phyloP scores from a whole-genome alignment of 352 stramenopile genomes.

The Phytophthora lateralis region DNA sequence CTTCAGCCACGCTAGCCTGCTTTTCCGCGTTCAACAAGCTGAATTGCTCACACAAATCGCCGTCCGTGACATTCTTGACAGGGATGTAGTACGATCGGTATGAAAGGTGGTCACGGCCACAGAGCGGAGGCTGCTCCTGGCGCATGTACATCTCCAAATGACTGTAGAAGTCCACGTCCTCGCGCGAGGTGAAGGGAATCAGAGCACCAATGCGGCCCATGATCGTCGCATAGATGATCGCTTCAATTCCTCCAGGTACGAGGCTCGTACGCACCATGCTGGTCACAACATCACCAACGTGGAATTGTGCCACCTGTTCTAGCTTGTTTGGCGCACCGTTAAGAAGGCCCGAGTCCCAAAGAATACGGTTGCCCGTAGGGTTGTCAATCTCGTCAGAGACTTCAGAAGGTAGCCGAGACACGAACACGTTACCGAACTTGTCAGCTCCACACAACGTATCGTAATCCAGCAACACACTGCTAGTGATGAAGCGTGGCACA shows the following conservation, averaged over 20 bases:
- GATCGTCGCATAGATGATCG: constrained; percentile 97
- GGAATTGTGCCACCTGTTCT: constrained; percentile 95
- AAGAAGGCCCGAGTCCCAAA: constrained; percentile 95
- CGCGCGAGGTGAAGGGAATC: constrained; percentile 95
- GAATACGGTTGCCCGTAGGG: constrained; percentile 94
- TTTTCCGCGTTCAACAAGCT: constrained; percentile 91
- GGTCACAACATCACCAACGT: constrained; percentile 99
- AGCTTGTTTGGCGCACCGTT: constrained; percentile 97
- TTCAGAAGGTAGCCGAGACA: constrained; percentile 93
- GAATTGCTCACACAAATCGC: constrained; percentile 98
- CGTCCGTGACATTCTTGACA: constrained; percentile 98
- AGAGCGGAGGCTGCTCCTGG: constrained; percentile 91
- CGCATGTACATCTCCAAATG: constrained; percentile 98
- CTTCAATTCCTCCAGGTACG: constrained; percentile 96
- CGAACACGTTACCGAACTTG: constrained; percentile 99
- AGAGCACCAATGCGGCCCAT: constrained; percentile 96
- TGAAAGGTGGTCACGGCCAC: constrained; percentile 95
- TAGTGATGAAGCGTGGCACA: constrained; percentile 83
- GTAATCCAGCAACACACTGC: constrained; percentile 95
- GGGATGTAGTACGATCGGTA: constrained; percentile 98
- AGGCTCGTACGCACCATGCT: constrained; percentile 95
- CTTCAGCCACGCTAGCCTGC: constrained; percentile 95
- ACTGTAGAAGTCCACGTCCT: constrained; percentile 99
- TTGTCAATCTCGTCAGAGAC: constrained; percentile 97
- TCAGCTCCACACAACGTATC: constrained; percentile 98